Conservation (phyloP, 371 early-diverging fungal species). For the Actinomucor elegans region DNA sequence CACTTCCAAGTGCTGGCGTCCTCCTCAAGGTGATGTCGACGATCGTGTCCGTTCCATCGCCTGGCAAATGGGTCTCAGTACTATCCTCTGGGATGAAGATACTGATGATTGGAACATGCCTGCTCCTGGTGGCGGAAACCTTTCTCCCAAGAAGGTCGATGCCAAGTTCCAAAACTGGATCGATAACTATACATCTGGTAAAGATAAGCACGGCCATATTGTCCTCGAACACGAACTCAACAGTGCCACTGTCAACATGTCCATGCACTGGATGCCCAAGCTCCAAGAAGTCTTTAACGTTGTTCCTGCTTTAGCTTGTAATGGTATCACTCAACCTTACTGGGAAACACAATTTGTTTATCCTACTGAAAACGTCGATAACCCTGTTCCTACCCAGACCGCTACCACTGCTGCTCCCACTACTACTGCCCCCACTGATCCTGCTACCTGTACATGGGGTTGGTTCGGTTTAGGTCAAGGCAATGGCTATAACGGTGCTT, state of each 20-base stretch:
- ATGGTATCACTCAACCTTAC: slow-evolving; percentile 50
- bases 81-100: slow-evolving; percentile 44
- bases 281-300: slow-evolving; percentile 42
- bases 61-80: slow-evolving; percentile 49
- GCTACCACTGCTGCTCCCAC: slow-evolving; percentile 1
- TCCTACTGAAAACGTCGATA: background rate
- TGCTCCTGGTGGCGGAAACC: slow-evolving; percentile 27
- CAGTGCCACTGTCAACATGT: slow-evolving; percentile 46
- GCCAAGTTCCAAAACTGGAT: slow-evolving; percentile 45
- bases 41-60: slow-evolving; percentile 54
- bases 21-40: slow-evolving; percentile 56
- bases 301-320: slow-evolving; percentile 45
- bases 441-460: background rate
- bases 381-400: background rate
- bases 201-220: slow-evolving; percentile 40
- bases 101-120: slow-evolving; percentile 12
- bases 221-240: slow-evolving; percentile 56
- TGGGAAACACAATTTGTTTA: slow-evolving; percentile 39
- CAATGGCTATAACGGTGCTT: slow-evolving; percentile 15
- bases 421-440: background rate
- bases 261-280: slow-evolving; percentile 48
- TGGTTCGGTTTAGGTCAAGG: slow-evolving; percentile 8
- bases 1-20: slow-evolving; percentile 56
- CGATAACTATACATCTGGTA: slow-evolving; percentile 34
- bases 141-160: slow-evolving; percentile 28